phyloP scores from a whole-genome alignment of 352 stramenopile genomes.

The Pythium folliculosum region DNA sequence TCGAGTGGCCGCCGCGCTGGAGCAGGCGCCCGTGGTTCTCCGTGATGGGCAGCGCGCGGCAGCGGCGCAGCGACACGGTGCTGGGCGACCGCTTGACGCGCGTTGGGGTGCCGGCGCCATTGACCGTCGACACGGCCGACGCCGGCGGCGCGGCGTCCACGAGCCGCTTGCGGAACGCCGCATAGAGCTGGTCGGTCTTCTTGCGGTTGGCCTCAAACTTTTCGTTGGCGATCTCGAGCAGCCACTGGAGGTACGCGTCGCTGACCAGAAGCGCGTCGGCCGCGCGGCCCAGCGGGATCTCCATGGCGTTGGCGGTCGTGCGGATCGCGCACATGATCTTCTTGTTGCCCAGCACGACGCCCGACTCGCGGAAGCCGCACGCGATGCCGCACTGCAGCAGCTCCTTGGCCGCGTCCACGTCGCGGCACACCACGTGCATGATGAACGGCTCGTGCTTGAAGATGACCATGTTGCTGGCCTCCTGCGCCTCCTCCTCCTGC shows the following conservation, averaged over 20 bases:
- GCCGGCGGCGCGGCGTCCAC: slow-evolving; percentile 1
- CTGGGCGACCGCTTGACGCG: slow-evolving; percentile 17
- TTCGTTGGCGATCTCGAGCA: slow-evolving; percentile 81
- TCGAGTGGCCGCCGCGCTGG: slow-evolving; percentile 67
- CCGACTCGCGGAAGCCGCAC: slow-evolving; percentile 88
- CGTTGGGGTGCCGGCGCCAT: neutral
- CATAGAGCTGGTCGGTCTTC: slow-evolving; percentile 72
- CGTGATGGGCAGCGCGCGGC: slow-evolving; percentile 13
- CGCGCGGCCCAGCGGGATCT: slow-evolving; percentile 78
- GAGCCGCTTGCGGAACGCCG: slow-evolving; percentile 55
- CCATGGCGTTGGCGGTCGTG: slow-evolving; percentile 83
- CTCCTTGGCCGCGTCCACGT: slow-evolving; percentile 73
- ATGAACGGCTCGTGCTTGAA: slow-evolving; percentile 93
- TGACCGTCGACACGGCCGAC: neutral
- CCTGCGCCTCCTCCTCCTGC: neutral
- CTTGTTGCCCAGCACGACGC: slow-evolving; percentile 85
- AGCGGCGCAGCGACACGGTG: slow-evolving; percentile 27
- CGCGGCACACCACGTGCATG: slow-evolving; percentile 89
- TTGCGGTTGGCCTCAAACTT: slow-evolving; percentile 81
- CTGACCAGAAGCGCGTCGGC: slow-evolving; percentile 58
- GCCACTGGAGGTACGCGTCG: slow-evolving; percentile 69
- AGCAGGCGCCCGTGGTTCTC: slow-evolving; percentile 26
- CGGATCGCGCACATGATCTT: slow-evolving; percentile 92
- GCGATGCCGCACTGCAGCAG: slow-evolving; percentile 83
- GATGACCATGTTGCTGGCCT: slow-evolving; percentile 74